Conservation (phyloP, 2,329 filamentous ascomycete species). For the Epichloe bromicola region DNA sequence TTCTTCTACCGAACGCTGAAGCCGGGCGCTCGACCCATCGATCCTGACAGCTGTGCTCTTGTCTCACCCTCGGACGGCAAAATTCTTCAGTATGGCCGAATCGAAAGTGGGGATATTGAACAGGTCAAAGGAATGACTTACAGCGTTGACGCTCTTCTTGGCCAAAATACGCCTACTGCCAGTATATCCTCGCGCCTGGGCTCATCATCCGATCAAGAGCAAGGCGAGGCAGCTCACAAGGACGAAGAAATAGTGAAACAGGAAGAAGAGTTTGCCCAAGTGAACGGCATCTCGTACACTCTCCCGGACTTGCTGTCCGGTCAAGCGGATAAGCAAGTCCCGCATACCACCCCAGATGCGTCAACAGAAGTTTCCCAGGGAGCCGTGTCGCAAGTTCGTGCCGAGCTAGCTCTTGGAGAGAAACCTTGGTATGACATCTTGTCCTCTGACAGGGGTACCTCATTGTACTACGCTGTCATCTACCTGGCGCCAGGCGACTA, state of each 20-base stretch:
- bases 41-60: constrained; percentile 66
- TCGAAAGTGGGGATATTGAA: constrained; percentile 88
- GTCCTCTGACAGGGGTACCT: constrained; percentile 48
- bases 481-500: constrained; percentile 97
- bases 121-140: constrained; percentile 99
- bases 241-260: constrained; percentile 57
- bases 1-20: constrained; percentile 97
- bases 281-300: constrained; percentile 94
- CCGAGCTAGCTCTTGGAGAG: constrained; percentile 64
- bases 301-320: constrained; percentile 80
- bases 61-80: constrained; percentile 84
- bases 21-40: constrained; percentile 72
- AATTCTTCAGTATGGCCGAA: constrained; percentile 81
- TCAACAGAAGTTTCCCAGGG: constrained; percentile 49
- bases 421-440: constrained; percentile 59
- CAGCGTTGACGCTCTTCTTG: constrained; percentile 82
- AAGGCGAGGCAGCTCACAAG: constrained; percentile 23
- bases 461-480: constrained; percentile 86
- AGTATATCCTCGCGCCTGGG: constrained; percentile 28
- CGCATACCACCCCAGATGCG: constrained; percentile 54
- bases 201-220: constrained; percentile 12
- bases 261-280: constrained; percentile 82
- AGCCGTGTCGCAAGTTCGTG: constrained; percentile 73
- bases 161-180: constrained; percentile 45
- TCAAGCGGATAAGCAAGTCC: constrained; percentile 29